Percentiles rank a stretch among this genome's conserved stretches.
Evolutionary conservation across 2,329 filamentous ascomycete species (phyloP).

Genomic region (Aspergillus chevalieri): DNA sequence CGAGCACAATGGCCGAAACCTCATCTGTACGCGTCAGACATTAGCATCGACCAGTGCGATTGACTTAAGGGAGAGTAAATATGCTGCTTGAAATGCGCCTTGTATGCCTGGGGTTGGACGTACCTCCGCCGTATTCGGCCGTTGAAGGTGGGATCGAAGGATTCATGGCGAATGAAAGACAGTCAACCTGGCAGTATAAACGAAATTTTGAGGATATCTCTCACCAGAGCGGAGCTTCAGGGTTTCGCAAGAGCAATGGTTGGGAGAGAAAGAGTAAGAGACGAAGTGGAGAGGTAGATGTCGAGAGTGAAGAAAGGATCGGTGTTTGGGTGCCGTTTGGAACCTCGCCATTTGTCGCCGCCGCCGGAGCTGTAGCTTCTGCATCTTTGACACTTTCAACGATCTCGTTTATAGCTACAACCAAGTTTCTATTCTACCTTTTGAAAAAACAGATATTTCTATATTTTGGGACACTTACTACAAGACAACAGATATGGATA

Average conservation of each 20-base stretch:
- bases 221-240: background rate
- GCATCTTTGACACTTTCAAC: background rate
- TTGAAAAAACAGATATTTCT: background rate
- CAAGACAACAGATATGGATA: conserved; percentile 19
- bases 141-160: conserved; percentile 40
- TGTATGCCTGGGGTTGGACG: conserved; percentile 12
- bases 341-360: background rate
- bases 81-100: background rate
- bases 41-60: background rate
- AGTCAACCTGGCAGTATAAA: background rate
- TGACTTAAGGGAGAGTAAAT: background rate
- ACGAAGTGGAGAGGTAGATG: conserved; percentile 2
- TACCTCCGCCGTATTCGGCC: conserved; percentile 47
- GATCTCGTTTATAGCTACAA: background rate
- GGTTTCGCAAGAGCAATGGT: background rate
- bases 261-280: background rate
- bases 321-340: background rate
- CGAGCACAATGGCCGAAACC: conserved; percentile 92
- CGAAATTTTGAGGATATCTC: background rate
- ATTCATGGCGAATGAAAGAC: conserved; percentile 29
- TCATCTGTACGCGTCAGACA: conserved; percentile 59
- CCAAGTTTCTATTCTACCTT: background rate
- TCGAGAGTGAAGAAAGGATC: background rate
- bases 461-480: background rate
- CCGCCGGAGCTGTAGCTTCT: background rate